These are phyloP conservation scores for Agrostemma githago DNA, from an alignment of 148 eudicot genomes.

Conservation along the genomic window DNA sequence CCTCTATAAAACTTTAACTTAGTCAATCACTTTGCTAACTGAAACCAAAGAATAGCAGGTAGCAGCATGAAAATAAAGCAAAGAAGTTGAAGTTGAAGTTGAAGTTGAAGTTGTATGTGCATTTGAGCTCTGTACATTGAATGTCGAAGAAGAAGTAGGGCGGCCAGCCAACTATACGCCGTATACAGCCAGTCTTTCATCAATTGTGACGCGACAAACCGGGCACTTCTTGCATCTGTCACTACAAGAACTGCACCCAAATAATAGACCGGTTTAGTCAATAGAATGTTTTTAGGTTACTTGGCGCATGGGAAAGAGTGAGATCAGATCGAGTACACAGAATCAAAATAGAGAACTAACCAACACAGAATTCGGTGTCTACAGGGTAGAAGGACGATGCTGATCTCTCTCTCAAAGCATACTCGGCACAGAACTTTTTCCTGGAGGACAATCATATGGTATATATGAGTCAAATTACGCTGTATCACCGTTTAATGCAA, in stretches of 20 bases:
- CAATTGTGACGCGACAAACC: slow-evolving; percentile 65
- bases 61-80: background rate
- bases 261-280: background rate
- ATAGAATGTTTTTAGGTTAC: no score
- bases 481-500: background rate
- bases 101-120: background rate
- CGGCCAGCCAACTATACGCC: slow-evolving; percentile 47
- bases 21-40: background rate
- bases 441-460: slow-evolving; percentile 29
- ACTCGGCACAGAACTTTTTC: slow-evolving; percentile 84
- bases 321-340: background rate
- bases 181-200: slow-evolving; percentile 71
- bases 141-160: background rate
- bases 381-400: slow-evolving; percentile 10
- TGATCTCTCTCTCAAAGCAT: slow-evolving; percentile 60
- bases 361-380: slow-evolving; percentile 77
- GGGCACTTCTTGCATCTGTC: slow-evolving; percentile 86
- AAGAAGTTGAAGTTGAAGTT: background rate
- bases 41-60: background rate
- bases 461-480: background rate
- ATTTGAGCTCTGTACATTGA: background rate
- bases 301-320: background rate
- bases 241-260: slow-evolving; percentile 20
- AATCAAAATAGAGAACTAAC: background rate
- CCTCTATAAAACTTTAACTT: background rate